Base-by-base conservation (phyloP, 2,329 filamentous ascomycete species). In the Aspergillus glaucus region DNA sequence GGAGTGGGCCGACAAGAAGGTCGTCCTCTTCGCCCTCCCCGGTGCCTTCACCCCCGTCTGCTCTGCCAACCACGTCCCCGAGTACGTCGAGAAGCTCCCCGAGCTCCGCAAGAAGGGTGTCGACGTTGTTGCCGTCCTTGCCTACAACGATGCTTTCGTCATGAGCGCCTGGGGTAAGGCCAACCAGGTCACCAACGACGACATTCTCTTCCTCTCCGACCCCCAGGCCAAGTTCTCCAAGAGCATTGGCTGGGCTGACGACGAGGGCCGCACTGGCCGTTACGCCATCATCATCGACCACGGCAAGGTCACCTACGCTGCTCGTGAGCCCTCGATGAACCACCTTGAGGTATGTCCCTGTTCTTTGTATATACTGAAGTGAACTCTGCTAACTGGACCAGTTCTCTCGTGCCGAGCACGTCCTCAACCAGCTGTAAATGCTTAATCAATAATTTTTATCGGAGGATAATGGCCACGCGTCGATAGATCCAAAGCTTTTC, bases 121-220 rank as follows among this genome's bases (percentile, higher is more conserved):
- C 58, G 89, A 95, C 71, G 71, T 86, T 55, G 81, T 95, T 62
- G 80, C 88, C 58, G 82, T 93, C 64, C 85, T 94, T 63, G 87
- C 88, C 51, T 85, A 76, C 76, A 95, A 95, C 73, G 90, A 95
- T 72, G 76, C 84, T 55, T 94, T 79, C 66, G 89, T 95, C 69
- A 92, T 92, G 87, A 85, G 82, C 61, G 88, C 87, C 47, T 93
- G 88, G 88, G 86, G 83, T 73, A 95, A 95, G 80, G 88, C 89
- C 64, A 92, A 94, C 73, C 78, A 79, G 46, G 77, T 92, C 64
- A 84, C 80, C 64, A 82, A 84, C 55, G 85, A 92, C 59, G 79
- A 80, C 62, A 81, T 86, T 61, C 77, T 93, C 60, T 93, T 95
- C 77, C 80, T 89, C 64, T 84, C 82, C 61, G 89, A 95, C 70